Evolutionary conservation across 129 eudicot genomes (phyloP), one percentile per base, ranked within the genome.

Genomic region (Flaveria ramosissima): DNA sequence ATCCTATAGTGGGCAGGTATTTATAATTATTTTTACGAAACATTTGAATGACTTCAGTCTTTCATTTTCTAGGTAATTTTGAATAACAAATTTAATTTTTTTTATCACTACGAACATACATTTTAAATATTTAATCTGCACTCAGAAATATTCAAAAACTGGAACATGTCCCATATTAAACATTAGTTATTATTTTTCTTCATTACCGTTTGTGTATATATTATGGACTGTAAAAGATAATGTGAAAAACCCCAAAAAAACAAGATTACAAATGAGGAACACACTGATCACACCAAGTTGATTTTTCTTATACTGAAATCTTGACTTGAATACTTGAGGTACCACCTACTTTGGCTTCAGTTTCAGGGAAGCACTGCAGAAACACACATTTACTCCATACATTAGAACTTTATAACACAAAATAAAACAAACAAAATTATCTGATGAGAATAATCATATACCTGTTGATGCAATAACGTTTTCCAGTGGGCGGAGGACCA

Each of bases 391-490:
- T 42, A 55, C 55, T 32, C n/a, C 65, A 21, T 6, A 47, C 19
- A 26, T 39, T 27, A 13, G 1, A 41, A n/a, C 16, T 66, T 66
- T 41, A 41, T 24, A 23, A n/a, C 59, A 21, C 42, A 77, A 60
- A 36, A 30, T 59, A 70, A 6, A 78, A 41, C 64, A 45, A 36
- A 45, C 50, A 78, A 46, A 27, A 1, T 6, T 4, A 36, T 19
- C 27, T 53, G 11, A 70, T 12, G 7, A 57, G 57, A 24, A 51
- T 3, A 16, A 39, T 16, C n/a, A 39, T 42, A 20, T 80, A 89
- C 98, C 98, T 91, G 65, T 94, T 94, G 74, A 94, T 94, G 77
- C 98, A 91, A 70, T 85, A 86, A 6, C 98, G 96, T 55, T 90
- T 90, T 65, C 98, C 93, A 0, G 97, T 90, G 26, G 98, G 98